phyloP scores from a whole-genome alignment of 768 basidiomycete species.

The Austroboletus festivus region DNA sequence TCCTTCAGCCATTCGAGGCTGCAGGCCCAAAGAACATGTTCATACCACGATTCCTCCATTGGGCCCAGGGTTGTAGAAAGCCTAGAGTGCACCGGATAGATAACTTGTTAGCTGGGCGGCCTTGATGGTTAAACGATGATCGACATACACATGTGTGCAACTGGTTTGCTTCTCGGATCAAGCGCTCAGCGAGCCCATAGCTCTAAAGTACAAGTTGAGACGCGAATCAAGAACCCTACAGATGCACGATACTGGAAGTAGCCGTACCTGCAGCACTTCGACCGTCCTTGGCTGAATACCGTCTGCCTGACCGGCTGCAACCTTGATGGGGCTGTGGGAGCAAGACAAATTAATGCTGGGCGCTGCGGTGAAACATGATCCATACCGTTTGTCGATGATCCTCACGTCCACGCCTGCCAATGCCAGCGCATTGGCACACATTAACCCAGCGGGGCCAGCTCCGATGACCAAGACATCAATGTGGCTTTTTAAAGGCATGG shows the following conservation, averaged over 20 bases:
- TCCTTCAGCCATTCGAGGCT: not conserved
- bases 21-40: not conserved
- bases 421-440: conserved; percentile 60
- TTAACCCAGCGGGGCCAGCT: conserved; percentile 56
- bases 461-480: conserved; percentile 50
- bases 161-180: conserved; percentile 63
- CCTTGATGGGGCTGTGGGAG: conserved; percentile 35
- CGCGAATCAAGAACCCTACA: not conserved
- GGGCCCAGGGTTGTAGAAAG: conserved; percentile 68
- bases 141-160: conserved; percentile 63
- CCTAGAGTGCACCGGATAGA: conserved; percentile 35
- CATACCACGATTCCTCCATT: conserved; percentile 61
- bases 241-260: no score
- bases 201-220: conserved; percentile 42
- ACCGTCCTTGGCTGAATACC: conserved; percentile 55
- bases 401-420: conserved; percentile 42
- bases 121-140: not conserved
- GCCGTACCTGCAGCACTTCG: conserved; percentile 48
- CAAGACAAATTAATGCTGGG: not conserved
- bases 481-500: conserved; percentile 26
- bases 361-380: not conserved
- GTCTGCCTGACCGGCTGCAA: conserved; percentile 51
- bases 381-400: conserved; percentile 47
- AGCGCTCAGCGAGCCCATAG: conserved; percentile 67
- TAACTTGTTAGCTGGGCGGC: no score